Evolutionary conservation across 805 yeast genomes (phyloP).

Genomic region (Metschnikowia hibisci): DNA sequence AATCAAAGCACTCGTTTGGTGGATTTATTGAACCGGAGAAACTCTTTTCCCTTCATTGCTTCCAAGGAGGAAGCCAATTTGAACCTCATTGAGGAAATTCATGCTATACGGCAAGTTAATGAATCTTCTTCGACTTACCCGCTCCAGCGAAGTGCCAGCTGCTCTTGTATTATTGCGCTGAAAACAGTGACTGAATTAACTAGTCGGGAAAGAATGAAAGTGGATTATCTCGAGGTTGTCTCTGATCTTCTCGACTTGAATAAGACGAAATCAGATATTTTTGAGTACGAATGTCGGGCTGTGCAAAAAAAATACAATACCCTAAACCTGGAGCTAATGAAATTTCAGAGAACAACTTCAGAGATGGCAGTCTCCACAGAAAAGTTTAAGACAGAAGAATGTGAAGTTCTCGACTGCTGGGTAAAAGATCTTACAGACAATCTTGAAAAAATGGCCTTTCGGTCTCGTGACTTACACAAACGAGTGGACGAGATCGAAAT

Average conservation of each 20-base stretch:
- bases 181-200: slow-evolving; percentile 1
- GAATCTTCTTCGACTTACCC: background rate
- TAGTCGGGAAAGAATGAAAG: slow-evolving; percentile 10
- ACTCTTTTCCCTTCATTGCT: slow-evolving; percentile 28
- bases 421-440: slow-evolving; percentile 30
- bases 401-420: slow-evolving; percentile 25
- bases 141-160: slow-evolving; percentile 21
- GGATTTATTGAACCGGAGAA: slow-evolving; percentile 28
- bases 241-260: slow-evolving; percentile 5
- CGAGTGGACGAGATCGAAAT: slow-evolving; percentile 40
- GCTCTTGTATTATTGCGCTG: slow-evolving; percentile 17
- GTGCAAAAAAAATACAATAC: slow-evolving; percentile 5
- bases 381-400: slow-evolving; percentile 28
- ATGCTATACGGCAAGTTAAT: slow-evolving; percentile 5
- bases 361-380: slow-evolving; percentile 25
- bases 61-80: slow-evolving; percentile 19
- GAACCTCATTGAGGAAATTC: slow-evolving; percentile 19
- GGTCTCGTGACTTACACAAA: slow-evolving; percentile 38
- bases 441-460: slow-evolving; percentile 38
- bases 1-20: background rate
- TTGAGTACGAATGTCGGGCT: background rate
- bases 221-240: slow-evolving; percentile 6
- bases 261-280: background rate
- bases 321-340: slow-evolving; percentile 30
- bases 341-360: slow-evolving; percentile 24